A percentile compares a stretch with the other conserved stretches of the same genome.
These are phyloP conservation scores for Rhynchospora pubera DNA, from an alignment of 176 grass and related monocot species.

Conservation along the genomic window DNA sequence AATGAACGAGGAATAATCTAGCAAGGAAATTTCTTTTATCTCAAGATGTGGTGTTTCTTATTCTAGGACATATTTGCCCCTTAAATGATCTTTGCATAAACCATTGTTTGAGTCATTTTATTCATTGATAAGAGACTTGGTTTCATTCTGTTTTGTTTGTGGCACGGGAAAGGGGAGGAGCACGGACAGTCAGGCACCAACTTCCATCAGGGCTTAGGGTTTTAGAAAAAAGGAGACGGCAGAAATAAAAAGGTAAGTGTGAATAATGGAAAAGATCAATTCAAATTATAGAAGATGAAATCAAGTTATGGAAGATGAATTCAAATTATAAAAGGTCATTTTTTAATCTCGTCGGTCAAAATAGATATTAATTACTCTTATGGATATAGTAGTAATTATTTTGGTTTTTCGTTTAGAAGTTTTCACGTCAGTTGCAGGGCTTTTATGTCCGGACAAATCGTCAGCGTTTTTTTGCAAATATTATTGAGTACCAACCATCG, in stretches of 20 bases:
- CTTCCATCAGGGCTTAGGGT: neutral
- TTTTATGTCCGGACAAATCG: neutral
- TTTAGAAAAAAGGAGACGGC: neutral
- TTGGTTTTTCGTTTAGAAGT: neutral
- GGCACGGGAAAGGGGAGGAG: neutral
- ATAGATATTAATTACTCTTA: neutral
- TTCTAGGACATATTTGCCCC: neutral
- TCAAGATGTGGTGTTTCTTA: neutral
- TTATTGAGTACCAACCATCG: neutral
- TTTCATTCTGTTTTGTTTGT: neutral
- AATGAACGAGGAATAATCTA: constrained; percentile 9
- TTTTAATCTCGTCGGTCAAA: neutral
- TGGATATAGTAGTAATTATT: neutral
- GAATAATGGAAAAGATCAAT: neutral
- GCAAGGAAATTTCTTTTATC: neutral
- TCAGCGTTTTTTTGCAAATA: neutral
- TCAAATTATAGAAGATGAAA: neutral
- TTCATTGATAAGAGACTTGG: neutral
- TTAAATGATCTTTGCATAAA: neutral
- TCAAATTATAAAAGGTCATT: neutral
- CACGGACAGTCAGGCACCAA: neutral
- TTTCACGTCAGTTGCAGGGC: neutral
- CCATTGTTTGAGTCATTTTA: neutral
- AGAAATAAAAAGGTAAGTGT: neutral
- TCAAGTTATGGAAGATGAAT: too few species aligned